phyloP scores from a whole-genome alignment of 1,284 basidiomycete genomes.

The Moesziomyces sp. region DNA sequence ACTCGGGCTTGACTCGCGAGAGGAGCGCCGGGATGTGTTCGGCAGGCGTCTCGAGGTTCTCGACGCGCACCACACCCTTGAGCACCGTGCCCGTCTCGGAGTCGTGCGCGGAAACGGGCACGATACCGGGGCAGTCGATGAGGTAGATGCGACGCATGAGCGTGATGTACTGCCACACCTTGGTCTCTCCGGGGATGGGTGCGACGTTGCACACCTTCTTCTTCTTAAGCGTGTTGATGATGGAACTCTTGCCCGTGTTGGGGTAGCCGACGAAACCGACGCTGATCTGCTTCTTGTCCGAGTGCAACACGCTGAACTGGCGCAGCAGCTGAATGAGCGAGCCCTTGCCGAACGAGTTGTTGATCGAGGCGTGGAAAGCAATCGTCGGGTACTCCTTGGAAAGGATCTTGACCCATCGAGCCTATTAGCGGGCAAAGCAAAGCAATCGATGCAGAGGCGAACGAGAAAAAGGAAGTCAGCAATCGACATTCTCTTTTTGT shows the following conservation, averaged over 20 bases:
- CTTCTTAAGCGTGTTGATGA: constrained; percentile 99
- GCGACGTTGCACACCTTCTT: constrained; percentile 97
- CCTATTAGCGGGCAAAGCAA: constrained; percentile 71
- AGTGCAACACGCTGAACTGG: constrained; percentile 95
- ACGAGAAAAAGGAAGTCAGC: constrained; percentile 13
- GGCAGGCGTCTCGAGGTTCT: constrained; percentile 91
- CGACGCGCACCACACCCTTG: constrained; percentile 96
- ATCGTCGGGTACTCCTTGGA: constrained; percentile 94
- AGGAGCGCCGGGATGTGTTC: constrained; percentile 92
- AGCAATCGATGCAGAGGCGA: constrained; percentile 8
- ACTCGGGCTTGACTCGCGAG: constrained; percentile 88
- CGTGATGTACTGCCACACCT: constrained; percentile 99
- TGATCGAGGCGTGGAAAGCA: constrained; percentile 98
- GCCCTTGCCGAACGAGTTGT: constrained; percentile 98
- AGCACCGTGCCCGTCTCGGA: constrained; percentile 91
- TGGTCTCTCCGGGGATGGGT: constrained; percentile 97
- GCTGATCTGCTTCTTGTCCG: constrained; percentile 99
- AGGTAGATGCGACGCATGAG: constrained; percentile 96
- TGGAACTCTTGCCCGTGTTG: constrained; percentile 95
- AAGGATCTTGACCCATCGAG: constrained; percentile 94
- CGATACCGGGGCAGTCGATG: constrained; percentile 98
- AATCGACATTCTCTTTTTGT: constrained; percentile 5
- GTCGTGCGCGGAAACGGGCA: constrained; percentile 89
- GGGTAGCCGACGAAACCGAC: constrained; percentile 98
- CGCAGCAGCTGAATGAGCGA: constrained; percentile 95